Conservation (phyloP, 2,329 filamentous ascomycete species). For the Colletotrichum nymphaeae region DNA sequence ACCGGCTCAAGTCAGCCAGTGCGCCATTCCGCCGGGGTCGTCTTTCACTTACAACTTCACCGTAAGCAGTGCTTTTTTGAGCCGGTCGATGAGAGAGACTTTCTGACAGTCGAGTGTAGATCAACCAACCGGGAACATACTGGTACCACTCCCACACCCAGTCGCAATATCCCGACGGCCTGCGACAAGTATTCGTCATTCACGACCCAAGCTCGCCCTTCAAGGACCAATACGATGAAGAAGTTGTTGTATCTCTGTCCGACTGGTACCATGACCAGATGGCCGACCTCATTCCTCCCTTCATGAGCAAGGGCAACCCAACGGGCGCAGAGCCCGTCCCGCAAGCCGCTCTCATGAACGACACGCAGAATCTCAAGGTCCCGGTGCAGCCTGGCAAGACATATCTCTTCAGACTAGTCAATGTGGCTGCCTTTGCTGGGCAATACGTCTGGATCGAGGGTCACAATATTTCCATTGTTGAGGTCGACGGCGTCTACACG, state of each 20-base stretch:
- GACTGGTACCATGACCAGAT: constrained; percentile 78
- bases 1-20: constrained; percentile 73
- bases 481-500: constrained; percentile 79
- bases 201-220: constrained; percentile 73
- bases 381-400: constrained; percentile 74
- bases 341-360: constrained; percentile 77
- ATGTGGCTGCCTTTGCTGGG: constrained; percentile 77
- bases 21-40: constrained; percentile 71
- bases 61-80: constrained; percentile 48
- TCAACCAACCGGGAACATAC: constrained; percentile 77
- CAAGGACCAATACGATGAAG: constrained; percentile 67
- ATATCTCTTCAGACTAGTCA: constrained; percentile 79
- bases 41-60: constrained; percentile 78
- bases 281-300: constrained; percentile 55
- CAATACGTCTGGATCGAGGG: constrained; percentile 76
- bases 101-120: constrained; percentile 46
- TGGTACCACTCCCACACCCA: constrained; percentile 82
- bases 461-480: constrained; percentile 76
- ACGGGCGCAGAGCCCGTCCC: constrained; percentile 75
- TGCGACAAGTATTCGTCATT: constrained; percentile 72
- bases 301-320: constrained; percentile 66
- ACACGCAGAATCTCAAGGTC: constrained; percentile 70
- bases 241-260: constrained; percentile 72
- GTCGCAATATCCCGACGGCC: constrained; percentile 77
- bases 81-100: not conserved